A percentile compares a stretch with the other conserved stretches of the same genome.
These are phyloP conservation scores for Yarrowia porcina DNA, from an alignment of 805 yeast genomes.

Conservation along the genomic window DNA sequence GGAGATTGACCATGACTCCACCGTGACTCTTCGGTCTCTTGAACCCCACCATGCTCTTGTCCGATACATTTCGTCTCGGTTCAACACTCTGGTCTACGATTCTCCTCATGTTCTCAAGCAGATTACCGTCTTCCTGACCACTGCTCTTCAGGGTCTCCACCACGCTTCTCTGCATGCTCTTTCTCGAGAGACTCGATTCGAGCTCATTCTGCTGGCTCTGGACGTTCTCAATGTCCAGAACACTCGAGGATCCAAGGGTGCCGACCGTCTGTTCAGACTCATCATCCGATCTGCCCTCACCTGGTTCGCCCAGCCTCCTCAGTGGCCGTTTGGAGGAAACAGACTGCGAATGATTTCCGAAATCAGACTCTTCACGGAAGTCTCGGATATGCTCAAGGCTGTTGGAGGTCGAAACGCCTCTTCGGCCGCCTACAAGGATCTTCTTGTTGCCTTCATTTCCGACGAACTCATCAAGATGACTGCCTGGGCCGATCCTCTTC, in stretches of 20 bases:
- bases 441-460: constrained; percentile 62
- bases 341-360: constrained; percentile 68
- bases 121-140: constrained; percentile 37
- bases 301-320: constrained; percentile 67
- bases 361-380: constrained; percentile 52
- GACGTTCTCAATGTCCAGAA: constrained; percentile 59
- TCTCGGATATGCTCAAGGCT: constrained; percentile 41
- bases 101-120: constrained; percentile 62
- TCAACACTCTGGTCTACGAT: constrained; percentile 73
- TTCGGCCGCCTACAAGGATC: constrained; percentile 39
- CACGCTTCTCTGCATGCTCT: constrained; percentile 79
- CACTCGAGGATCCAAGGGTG: constrained; percentile 48
- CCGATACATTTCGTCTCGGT: constrained; percentile 65
- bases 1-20: constrained; percentile 52
- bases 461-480: constrained; percentile 70
- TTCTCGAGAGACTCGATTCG: constrained; percentile 71
- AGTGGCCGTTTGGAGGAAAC: constrained; percentile 85
- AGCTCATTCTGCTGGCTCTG: constrained; percentile 63
- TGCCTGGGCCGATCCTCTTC: constrained; percentile 73
- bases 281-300: constrained; percentile 66
- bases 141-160: constrained; percentile 49
- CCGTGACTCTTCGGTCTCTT: constrained; percentile 46
- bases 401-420: constrained; percentile 26
- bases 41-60: constrained; percentile 71
- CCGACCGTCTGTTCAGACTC: constrained; percentile 46